phyloP scores from a whole-genome alignment of 306 rosid genomes.

The Echinosophora koreensis region DNA sequence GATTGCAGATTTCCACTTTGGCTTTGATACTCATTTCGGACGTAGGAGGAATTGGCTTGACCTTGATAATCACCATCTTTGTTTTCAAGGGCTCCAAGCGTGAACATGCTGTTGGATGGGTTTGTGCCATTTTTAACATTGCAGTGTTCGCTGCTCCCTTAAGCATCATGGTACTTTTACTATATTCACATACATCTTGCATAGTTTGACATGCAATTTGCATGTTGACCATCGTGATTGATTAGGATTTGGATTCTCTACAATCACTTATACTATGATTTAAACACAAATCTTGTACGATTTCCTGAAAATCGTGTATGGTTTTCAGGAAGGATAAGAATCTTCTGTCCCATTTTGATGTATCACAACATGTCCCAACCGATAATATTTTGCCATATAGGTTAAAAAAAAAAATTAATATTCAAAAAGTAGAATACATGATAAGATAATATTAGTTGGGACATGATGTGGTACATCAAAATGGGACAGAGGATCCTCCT shows the following conservation, averaged over 20 bases:
- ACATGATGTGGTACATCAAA: no score
- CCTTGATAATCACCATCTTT: slow-evolving; percentile 48
- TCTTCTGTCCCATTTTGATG: no score
- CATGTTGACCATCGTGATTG: neutral
- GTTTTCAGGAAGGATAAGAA: no score
- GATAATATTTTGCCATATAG: no score
- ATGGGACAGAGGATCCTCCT: no score
- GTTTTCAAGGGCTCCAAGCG: slow-evolving; percentile 46
- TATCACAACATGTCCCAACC: no score
- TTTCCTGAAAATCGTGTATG: no score
- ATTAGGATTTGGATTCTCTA: neutral
- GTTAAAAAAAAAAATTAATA: no score
- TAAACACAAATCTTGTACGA: no score
- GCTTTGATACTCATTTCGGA: slow-evolving; percentile 48
- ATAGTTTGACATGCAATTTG: slow-evolving; percentile 14
- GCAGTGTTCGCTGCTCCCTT: slow-evolving; percentile 81
- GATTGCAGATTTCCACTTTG: slow-evolving; percentile 59
- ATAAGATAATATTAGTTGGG: no score
- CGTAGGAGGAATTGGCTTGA: slow-evolving; percentile 50
- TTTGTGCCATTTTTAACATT: slow-evolving; percentile 67
- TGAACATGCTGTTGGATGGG: slow-evolving; percentile 60
- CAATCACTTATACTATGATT: no score
- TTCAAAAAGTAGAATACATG: no score
- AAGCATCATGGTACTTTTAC: slow-evolving; percentile 65
- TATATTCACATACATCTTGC: neutral